Base-by-base conservation (phyloP, 2,329 filamentous ascomycete species). In the Lachnellula subtilissima region DNA sequence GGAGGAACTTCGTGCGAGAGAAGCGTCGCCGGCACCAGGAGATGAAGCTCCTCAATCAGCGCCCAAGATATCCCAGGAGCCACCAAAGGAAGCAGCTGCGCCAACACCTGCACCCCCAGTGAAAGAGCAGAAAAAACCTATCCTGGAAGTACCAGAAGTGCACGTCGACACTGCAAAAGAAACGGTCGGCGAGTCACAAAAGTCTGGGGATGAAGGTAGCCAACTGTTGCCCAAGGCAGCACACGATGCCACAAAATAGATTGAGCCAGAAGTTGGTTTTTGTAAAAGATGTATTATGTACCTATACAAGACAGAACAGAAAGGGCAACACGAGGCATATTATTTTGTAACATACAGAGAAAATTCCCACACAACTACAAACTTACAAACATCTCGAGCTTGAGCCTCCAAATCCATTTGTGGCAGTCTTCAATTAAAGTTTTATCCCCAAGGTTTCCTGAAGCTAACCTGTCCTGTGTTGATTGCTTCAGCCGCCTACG, bases 191-290 rank as follows among this genome's bases (percentile, higher is more conserved):
- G 47, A 45, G 14, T 28, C 51, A 56, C 32, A 52, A 47, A 49
- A 55, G 23, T 35, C 42, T 17, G 58, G 55, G 15, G 62, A 65
- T 50, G 78, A 81, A 67, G 72, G 69, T 42, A 75, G 77, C 7
- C 64, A 68, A 9, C 59, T 77, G 15, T 69, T 82, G 8, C 78
- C 79, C 19, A 80, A 78, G 69, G 75, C 77, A 39, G 73, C 71
- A 59, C 75, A 79, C 61, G 78, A 81, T 63, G 68, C 70, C 53
- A 61, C 55, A 39, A 61, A 65, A 52, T 64, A 62, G 50, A 58
- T 45, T 35, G 43, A 55, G 40, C 6, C 32, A 42, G 45, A 50
- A 28, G n/a, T 9, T 28, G 32, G n/a, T 22, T 25, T 25, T 48
- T 67, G 62, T 65, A 66, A 58, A 64, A 61, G 19, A 51, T 65